Evolutionary conservation across 305 asterid genomes (phyloP).

Genomic region (Fraxinus dipetala): DNA sequence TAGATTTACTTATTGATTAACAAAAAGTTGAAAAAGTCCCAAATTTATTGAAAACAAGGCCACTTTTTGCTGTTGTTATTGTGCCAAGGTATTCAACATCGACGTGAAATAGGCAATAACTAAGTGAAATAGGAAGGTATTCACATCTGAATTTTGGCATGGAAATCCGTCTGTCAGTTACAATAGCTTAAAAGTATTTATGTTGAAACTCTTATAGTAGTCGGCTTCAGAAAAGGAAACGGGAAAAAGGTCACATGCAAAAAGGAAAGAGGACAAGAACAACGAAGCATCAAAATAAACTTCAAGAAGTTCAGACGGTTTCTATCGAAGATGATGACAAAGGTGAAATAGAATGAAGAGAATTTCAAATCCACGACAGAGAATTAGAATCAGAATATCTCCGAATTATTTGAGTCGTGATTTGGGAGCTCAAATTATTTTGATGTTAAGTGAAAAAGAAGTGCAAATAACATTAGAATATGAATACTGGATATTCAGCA

Average conservation of each 20-base stretch:
- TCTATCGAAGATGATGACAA: not conserved
- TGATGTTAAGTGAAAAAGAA: not conserved
- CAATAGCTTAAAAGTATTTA: not conserved
- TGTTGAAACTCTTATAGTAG: not conserved
- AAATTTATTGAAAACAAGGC: not conserved
- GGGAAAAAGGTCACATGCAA: not conserved
- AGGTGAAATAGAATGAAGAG: not conserved
- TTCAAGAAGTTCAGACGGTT: not conserved
- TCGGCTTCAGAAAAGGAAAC: not conserved
- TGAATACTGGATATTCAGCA: not conserved
- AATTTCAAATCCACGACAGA: not conserved
- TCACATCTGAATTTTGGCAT: not conserved
- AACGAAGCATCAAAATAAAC: not conserved
- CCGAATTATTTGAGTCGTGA: not conserved
- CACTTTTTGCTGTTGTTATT: not conserved
- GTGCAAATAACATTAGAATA: not conserved
- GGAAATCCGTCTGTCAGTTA: not conserved
- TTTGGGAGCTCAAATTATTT: not conserved
- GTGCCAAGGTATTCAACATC: not conserved
- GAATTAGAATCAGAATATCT: not conserved
- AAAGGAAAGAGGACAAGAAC: not conserved
- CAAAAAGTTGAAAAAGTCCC: not conserved
- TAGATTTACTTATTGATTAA: not conserved
- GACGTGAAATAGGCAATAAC: not conserved
- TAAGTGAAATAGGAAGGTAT: not conserved